Evolutionary conservation across 2,329 filamentous ascomycete genomes (phyloP).

Genomic region (Aspergillus neoniger): DNA sequence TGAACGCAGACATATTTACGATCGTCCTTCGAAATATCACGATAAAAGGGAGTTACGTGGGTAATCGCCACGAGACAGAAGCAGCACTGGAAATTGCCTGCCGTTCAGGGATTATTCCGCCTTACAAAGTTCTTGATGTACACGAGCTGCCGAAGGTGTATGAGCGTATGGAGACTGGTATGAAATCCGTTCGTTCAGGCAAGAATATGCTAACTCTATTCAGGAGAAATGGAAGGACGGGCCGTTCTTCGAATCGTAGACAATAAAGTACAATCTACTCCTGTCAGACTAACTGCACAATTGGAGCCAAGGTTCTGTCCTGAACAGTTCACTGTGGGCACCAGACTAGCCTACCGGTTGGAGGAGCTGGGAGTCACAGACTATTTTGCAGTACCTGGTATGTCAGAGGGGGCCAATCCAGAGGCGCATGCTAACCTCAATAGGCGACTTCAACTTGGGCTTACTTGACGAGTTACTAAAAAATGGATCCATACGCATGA

Average conservation of each 20-base stretch:
- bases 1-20: background rate
- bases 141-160: background rate
- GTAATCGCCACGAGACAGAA: constrained; percentile 47
- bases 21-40: background rate
- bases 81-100: constrained; percentile 72
- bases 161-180: constrained; percentile 35
- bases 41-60: background rate
- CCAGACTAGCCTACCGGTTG: background rate
- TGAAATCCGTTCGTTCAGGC: too few relatives aligned
- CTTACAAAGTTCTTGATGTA: background rate
- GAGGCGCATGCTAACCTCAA: too few relatives aligned
- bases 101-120: background rate
- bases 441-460: background rate
- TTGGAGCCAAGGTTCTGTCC: too few relatives aligned
- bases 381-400: constrained; percentile 5
- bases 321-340: constrained; percentile 16
- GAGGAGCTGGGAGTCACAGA: background rate
- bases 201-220: too few relatives aligned
- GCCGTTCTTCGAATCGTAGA: constrained; percentile 46
- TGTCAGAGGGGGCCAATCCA: background rate
- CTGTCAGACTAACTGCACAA: too few relatives aligned
- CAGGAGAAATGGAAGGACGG: constrained; percentile 39
- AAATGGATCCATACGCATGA: background rate
- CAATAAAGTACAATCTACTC: too few relatives aligned
- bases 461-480: background rate